A percentile compares a stretch with the other conserved stretches of the same genome.
Evolutionary conservation across 176 grass and related monocot genomes (phyloP).

Genomic region (Rhynchospora tenuis): DNA sequence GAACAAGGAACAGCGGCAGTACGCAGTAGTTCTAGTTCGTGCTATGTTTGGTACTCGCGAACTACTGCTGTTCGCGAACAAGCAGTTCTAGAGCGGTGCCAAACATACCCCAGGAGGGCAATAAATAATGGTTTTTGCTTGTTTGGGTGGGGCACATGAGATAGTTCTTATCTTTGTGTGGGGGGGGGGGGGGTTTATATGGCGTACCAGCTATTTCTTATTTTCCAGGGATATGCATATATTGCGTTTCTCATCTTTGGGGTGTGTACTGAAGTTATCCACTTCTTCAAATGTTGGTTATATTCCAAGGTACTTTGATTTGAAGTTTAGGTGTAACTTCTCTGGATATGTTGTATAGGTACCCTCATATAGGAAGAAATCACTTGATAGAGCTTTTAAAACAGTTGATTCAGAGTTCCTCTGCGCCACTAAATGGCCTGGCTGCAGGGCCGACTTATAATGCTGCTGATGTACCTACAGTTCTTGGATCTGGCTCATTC

Average conservation of each 20-base stretch:
- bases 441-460: constrained; percentile 44
- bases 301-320: neutral
- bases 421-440: constrained; percentile 42
- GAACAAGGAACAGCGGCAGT: too few species aligned
- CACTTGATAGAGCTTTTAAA: constrained; percentile 95
- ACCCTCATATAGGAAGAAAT: constrained; percentile 84
- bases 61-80: too few species aligned
- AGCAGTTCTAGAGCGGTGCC: too few species aligned
- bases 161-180: neutral
- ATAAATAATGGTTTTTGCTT: neutral
- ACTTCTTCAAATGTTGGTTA: neutral
- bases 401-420: constrained; percentile 70
- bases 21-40: too few species aligned
- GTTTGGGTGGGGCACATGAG: neutral
- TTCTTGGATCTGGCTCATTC: constrained; percentile 79
- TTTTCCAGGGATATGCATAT: neutral
- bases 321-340: neutral
- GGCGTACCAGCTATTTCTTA: neutral
- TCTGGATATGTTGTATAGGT: constrained; percentile 44
- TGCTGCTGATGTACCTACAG: constrained; percentile 82
- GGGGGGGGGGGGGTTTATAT: neutral
- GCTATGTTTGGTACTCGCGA: too few species aligned
- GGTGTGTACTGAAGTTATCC: neutral
- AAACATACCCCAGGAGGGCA: neutral
- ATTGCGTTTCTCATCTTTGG: neutral